These are phyloP conservation scores for Aspergillus affinis DNA, from an alignment of 495 filamentous ascomycete genomes.

Conservation along the genomic window DNA sequence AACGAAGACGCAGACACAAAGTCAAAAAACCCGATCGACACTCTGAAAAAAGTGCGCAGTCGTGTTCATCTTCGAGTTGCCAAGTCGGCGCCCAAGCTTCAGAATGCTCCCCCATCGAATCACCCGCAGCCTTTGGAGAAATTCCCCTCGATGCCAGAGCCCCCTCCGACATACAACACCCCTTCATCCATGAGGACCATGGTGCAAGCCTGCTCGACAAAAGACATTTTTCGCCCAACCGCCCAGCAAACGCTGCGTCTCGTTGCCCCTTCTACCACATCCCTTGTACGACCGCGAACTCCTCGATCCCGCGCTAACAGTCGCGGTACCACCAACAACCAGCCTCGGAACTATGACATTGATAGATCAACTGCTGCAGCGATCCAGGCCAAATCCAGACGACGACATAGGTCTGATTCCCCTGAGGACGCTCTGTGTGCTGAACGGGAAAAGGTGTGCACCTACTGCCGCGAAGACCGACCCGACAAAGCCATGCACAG, in stretches of 20 bases:
- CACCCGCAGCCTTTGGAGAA: conserved; percentile 21
- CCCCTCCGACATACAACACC: conserved; percentile 11
- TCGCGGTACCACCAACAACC: conserved; percentile 18
- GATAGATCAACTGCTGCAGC: conserved; percentile 42
- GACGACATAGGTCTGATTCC: conserved; percentile 35
- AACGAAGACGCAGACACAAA: conserved; percentile 38
- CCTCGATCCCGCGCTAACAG: conserved; percentile 33
- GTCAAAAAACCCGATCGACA: conserved; percentile 44
- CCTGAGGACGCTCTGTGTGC: conserved; percentile 19
- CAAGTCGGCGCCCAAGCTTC: conserved; percentile 42
- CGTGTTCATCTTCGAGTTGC: conserved; percentile 45
- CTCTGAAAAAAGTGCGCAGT: conserved; percentile 49
- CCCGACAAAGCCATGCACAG: conserved; percentile 26
- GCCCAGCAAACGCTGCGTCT: conserved; percentile 39
- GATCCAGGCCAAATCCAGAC: conserved; percentile 39
- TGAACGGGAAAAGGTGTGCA: conserved; percentile 30
- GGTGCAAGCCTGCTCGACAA: conserved; percentile 26
- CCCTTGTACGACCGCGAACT: conserved; percentile 25
- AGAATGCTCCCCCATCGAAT: conserved; percentile 13
- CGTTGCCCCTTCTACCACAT: conserved; percentile 42
- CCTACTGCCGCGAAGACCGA: conserved; percentile 40
- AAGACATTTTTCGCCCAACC: conserved; percentile 28
- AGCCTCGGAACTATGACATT: conserved; percentile 29
- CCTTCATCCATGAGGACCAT: conserved; percentile 12
- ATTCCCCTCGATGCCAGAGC: conserved; percentile 38